phyloP scores from a whole-genome alignment of 495 filamentous ascomycete genomes.

The Talaromyces liani region DNA sequence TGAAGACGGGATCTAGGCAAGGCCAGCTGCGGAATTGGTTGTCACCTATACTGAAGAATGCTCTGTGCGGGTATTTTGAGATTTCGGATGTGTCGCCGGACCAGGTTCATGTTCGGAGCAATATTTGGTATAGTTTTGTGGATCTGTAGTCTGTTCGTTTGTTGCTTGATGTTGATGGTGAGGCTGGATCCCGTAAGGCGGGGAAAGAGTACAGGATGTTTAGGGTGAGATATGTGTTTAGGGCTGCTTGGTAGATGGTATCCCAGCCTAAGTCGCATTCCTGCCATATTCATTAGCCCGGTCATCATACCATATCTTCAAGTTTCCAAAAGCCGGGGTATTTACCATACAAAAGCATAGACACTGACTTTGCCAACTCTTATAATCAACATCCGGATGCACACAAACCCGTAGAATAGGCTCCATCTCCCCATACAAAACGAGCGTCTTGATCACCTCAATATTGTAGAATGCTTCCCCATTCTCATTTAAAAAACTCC shows the following conservation, averaged over 20 bases:
- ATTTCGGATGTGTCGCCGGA: not conserved
- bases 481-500: not conserved
- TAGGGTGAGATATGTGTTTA: conserved; percentile 13
- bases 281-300: not conserved
- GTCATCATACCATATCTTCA: not conserved
- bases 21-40: not conserved
- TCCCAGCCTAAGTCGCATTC: conserved; percentile 12
- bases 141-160: conserved; percentile 15
- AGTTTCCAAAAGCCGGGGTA: not conserved
- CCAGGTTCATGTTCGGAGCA: not conserved
- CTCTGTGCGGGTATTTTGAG: not conserved
- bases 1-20: not conserved
- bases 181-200: conserved; percentile 13
- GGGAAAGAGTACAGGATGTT: conserved; percentile 16
- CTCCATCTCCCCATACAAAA: conserved; percentile 19
- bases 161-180: not conserved
- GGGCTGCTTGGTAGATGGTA: conserved; percentile 9
- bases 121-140: conserved; percentile 14
- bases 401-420: conserved; percentile 13
- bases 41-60: conserved; percentile 2
- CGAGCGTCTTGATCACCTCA: conserved; percentile 16
- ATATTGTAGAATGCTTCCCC: conserved; percentile 15
- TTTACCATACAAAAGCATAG: conserved; percentile 6
- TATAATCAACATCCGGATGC: conserved; percentile 9
- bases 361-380: conserved; percentile 4